Base-by-base conservation (phyloP, 371 early-diverging fungal species). In the Coemansia sp. region DNA sequence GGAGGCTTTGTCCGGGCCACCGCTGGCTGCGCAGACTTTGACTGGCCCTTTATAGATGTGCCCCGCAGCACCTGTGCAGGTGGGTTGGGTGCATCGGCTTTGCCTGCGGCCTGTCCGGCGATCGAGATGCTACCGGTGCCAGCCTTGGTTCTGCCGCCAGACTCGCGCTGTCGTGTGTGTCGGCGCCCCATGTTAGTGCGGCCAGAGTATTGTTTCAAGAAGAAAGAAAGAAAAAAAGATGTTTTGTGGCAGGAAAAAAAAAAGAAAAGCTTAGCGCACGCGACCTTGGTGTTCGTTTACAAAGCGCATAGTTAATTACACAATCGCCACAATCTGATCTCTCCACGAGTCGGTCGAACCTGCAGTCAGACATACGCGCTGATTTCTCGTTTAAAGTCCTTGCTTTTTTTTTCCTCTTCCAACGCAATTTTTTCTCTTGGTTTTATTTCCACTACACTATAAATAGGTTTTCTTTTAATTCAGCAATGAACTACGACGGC, bases 401-500 rank as follows among this genome's bases (percentile, higher is more conserved):
- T n/a, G n/a, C n/a, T n/a, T n/a, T n/a, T n/a, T n/a, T n/a, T n/a
- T n/a, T n/a, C n/a, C n/a, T n/a, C n/a, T n/a, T n/a, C n/a, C n/a
- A n/a, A n/a, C n/a, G n/a, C n/a, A n/a, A n/a, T n/a, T 45, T 45
- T 48, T 48, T 5, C 11, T 7, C 11, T 45, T 45, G 26, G n/a
- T n/a, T n/a, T n/a, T n/a, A n/a, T n/a, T n/a, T n/a, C n/a, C n/a
- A n/a, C n/a, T n/a, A n/a, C n/a, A n/a, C n/a, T n/a, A n/a, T n/a
- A n/a, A n/a, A n/a, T n/a, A n/a, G n/a, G n/a, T n/a, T n/a, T n/a
- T n/a, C n/a, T n/a, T n/a, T n/a, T n/a, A n/a, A n/a, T 20, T 45
- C 20, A 16, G 47, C 47, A 45, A 70, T 70, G 71, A 68, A 68
- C 71, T 42, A n/a, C n/a, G n/a, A 49, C 34, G 49, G 42, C 40